Conservation (phyloP, 2,329 filamentous ascomycete species). For the Stemphylium vesicarium region DNA sequence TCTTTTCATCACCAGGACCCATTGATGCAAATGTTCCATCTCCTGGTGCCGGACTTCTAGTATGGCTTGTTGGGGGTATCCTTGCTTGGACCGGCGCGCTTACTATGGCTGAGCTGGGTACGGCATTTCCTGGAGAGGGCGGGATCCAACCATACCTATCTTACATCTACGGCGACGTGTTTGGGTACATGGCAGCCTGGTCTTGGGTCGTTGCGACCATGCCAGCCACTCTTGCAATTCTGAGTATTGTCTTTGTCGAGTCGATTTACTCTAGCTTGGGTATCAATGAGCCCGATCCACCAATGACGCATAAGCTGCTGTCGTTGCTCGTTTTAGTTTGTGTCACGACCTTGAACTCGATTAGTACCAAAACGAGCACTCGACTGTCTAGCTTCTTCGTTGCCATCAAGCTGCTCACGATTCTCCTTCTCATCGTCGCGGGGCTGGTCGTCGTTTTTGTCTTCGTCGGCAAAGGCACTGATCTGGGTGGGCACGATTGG, state of each 20-base stretch:
- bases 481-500: slow-evolving; percentile 45
- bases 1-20: slow-evolving; percentile 69
- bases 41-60: slow-evolving; percentile 62
- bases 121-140: slow-evolving; percentile 68
- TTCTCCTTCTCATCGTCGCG: slow-evolving; percentile 44
- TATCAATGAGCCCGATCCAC: slow-evolving; percentile 62
- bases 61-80: slow-evolving; percentile 68
- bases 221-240: slow-evolving; percentile 68
- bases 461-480: slow-evolving; percentile 33
- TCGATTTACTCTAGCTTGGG: slow-evolving; percentile 58
- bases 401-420: slow-evolving; percentile 46
- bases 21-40: slow-evolving; percentile 70
- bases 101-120: slow-evolving; percentile 69
- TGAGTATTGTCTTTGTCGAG: slow-evolving; percentile 67
- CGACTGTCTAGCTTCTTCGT: slow-evolving; percentile 49
- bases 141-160: slow-evolving; percentile 69
- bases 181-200: slow-evolving; percentile 69
- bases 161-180: slow-evolving; percentile 66
- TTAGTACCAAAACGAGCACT: slow-evolving; percentile 53
- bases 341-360: slow-evolving; percentile 52
- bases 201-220: slow-evolving; percentile 70
- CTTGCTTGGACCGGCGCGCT: slow-evolving; percentile 69
- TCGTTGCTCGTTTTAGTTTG: slow-evolving; percentile 47
- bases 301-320: slow-evolving; percentile 49
- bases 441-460: slow-evolving; percentile 44